Conservation (phyloP, 192 early-diverging fungal species). For the Phlyctochytrium planicorne region DNA sequence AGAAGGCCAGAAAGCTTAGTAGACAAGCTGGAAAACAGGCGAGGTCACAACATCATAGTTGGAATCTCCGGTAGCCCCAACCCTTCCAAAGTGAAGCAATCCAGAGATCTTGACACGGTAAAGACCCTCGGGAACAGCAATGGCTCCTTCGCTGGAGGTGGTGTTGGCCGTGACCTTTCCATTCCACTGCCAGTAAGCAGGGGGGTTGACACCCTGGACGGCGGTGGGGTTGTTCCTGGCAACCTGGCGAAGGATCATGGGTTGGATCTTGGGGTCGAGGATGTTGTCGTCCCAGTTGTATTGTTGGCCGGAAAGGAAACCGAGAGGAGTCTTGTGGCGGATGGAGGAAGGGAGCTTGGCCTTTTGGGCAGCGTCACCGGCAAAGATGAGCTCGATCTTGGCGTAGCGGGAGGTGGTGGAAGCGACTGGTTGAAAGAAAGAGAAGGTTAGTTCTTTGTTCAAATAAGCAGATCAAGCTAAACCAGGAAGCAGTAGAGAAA, state of each 20-base stretch:
- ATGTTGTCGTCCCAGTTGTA: background rate
- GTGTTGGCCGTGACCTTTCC: background rate
- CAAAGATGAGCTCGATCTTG: conserved; percentile 7
- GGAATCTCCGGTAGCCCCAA: conserved; percentile 1
- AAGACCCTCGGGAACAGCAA: background rate
- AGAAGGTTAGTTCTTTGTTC: background rate
- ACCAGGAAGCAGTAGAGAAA: background rate
- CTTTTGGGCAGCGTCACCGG: background rate
- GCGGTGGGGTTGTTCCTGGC: background rate
- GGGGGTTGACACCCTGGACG: background rate
- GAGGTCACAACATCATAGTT: conserved; percentile 1
- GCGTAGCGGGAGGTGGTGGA: conserved; percentile 12
- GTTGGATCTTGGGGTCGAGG: background rate
- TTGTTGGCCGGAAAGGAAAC: background rate
- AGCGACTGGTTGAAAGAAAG: background rate
- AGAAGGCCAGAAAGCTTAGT: background rate
- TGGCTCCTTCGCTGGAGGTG: background rate
- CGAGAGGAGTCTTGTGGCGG: conserved; percentile 2
- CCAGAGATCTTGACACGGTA: conserved; percentile 7
- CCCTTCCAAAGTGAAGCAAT: background rate
- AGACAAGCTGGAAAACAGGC: background rate
- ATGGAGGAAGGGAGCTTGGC: background rate
- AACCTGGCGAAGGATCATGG: background rate
- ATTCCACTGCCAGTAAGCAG: background rate
- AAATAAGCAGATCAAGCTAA: background rate